These are phyloP conservation scores for Hymenoscyphus salicellus DNA, from an alignment of 2,329 filamentous ascomycete genomes.

Conservation along the genomic window DNA sequence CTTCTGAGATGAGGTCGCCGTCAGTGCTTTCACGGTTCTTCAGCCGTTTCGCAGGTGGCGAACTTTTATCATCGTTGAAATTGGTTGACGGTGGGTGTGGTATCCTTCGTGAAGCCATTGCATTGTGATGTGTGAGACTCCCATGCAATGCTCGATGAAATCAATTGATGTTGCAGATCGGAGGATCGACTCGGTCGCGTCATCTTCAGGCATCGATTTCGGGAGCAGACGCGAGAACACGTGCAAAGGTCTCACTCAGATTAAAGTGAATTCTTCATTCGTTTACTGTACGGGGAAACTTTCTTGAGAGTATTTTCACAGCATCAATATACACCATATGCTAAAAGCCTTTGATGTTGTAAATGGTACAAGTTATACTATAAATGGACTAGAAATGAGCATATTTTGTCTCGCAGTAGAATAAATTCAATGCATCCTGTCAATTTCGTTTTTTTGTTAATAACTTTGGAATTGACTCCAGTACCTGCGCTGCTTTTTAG, in stretches of 20 bases:
- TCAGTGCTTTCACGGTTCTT: conserved; percentile 31
- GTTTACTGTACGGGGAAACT: neutral
- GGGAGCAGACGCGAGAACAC: neutral
- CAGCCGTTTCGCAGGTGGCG: conserved; percentile 31
- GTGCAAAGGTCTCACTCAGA: neutral
- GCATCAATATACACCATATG: neutral
- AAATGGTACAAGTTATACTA: neutral
- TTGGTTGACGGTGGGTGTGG: conserved; percentile 29
- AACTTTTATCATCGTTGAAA: conserved; percentile 25
- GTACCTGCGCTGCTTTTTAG: conserved; percentile 9
- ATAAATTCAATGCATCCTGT: neutral
- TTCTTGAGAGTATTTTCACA: neutral
- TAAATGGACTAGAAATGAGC: neutral
- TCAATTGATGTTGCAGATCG: neutral
- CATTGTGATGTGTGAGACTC: conserved; percentile 21
- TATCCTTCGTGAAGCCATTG: conserved; percentile 28
- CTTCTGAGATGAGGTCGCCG: conserved; percentile 23
- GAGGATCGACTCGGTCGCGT: neutral
- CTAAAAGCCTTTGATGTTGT: neutral
- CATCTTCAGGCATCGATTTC: neutral
- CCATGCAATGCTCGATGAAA: conserved; percentile 22
- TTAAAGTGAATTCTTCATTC: neutral
- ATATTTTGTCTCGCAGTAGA: neutral
- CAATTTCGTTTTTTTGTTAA: conserved; percentile 4
- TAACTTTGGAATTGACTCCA: neutral